Percentiles rank a stretch among this genome's conserved stretches.
These are phyloP conservation scores for Starmerella khaoyaiensis DNA, from an alignment of 805 yeast genomes.

Conservation along the genomic window DNA sequence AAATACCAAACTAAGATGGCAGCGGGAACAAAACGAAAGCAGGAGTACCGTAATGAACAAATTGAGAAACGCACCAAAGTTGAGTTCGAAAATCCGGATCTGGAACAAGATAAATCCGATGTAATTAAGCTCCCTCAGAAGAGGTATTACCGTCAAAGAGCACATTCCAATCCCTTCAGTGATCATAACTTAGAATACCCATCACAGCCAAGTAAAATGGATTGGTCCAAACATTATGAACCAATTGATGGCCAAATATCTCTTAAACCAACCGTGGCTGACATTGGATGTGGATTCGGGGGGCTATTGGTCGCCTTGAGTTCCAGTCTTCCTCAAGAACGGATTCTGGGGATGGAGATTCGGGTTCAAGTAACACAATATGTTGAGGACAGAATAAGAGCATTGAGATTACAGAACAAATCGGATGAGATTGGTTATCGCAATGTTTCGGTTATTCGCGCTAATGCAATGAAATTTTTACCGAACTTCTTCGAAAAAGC, in stretches of 20 bases:
- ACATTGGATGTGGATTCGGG: slow-evolving; percentile 96
- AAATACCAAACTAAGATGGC: slow-evolving; percentile 9
- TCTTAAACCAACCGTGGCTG: slow-evolving; percentile 58
- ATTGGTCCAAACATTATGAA: slow-evolving; percentile 74
- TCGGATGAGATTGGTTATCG: slow-evolving; percentile 39
- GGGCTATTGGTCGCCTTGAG: slow-evolving; percentile 75
- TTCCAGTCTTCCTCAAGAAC: slow-evolving; percentile 55
- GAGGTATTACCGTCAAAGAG: slow-evolving; percentile 86
- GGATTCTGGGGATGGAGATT: slow-evolving; percentile 91
- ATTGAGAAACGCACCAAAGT: slow-evolving; percentile 35
- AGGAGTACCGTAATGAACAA: slow-evolving; percentile 33
- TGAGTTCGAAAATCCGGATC: slow-evolving; percentile 26
- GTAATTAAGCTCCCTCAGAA: slow-evolving; percentile 50
- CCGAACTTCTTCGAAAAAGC: slow-evolving; percentile 83
- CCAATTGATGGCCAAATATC: slow-evolving; percentile 40
- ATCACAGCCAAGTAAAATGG: slow-evolving; percentile 63
- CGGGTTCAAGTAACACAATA: slow-evolving; percentile 95
- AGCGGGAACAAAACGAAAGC: slow-evolving; percentile 25
- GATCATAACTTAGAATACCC: slow-evolving; percentile 92
- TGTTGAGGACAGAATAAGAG: slow-evolving; percentile 88
- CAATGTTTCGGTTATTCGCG: slow-evolving; percentile 81
- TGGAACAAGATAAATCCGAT: neutral
- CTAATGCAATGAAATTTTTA: slow-evolving; percentile 92
- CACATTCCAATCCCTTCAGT: slow-evolving; percentile 94
- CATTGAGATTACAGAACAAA: slow-evolving; percentile 52